These are phyloP conservation scores for Fonsecaea monophora DNA, from an alignment of 2,329 filamentous ascomycete species.

Conservation along the genomic window DNA sequence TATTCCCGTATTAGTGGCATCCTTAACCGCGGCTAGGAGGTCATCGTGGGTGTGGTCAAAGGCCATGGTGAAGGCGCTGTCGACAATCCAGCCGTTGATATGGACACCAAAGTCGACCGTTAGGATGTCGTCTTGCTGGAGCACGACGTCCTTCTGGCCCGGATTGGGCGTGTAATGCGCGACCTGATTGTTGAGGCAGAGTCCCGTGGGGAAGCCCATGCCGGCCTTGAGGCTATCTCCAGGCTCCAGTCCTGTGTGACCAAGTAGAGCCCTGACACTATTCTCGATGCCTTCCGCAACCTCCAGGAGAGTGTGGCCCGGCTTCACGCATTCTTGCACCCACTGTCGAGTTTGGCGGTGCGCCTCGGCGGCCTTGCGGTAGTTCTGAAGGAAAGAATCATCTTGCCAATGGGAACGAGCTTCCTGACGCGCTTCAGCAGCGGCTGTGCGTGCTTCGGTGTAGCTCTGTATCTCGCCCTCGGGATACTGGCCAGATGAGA, in stretches of 20 bases:
- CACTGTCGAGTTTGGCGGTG: conserved; percentile 63
- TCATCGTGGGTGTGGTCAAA: conserved; percentile 79
- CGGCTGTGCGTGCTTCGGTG: conserved; percentile 56
- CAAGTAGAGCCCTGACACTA: conserved; percentile 58
- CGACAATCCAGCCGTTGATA: conserved; percentile 79
- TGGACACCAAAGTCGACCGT: conserved; percentile 85
- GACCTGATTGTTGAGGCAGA: conserved; percentile 61
- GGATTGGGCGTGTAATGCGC: conserved; percentile 66
- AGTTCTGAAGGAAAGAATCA: conserved; percentile 58
- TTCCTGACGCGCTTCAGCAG: conserved; percentile 55
- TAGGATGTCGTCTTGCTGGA: conserved; percentile 77
- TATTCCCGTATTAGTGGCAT: conserved; percentile 70
- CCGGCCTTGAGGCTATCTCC: conserved; percentile 60
- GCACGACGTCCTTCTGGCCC: conserved; percentile 70
- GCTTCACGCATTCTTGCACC: conserved; percentile 58
- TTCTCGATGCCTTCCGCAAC: conserved; percentile 64
- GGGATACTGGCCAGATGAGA: conserved; percentile 54
- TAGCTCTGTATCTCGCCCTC: conserved; percentile 56
- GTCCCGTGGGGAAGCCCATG: conserved; percentile 63
- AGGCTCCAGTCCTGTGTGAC: conserved; percentile 59
- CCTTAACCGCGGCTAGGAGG: conserved; percentile 74
- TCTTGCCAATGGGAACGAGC: conserved; percentile 52
- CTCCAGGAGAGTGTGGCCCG: conserved; percentile 56
- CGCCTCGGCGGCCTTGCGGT: conserved; percentile 63
- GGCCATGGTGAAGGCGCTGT: conserved; percentile 79